Conservation (phyloP, 164 flowering plant species). For the Stephania japonica region DNA sequence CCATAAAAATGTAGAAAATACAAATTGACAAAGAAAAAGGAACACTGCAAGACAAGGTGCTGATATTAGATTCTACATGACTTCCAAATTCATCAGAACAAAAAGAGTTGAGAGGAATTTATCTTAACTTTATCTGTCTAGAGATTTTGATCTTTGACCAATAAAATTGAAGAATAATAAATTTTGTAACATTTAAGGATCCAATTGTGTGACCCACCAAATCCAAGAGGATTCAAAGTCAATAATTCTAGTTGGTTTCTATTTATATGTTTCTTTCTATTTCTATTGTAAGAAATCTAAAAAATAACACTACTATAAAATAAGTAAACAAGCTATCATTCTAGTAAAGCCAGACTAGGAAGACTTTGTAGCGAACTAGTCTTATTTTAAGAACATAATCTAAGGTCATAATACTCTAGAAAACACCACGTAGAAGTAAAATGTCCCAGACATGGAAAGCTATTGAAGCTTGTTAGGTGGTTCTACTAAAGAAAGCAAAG, state of each 20-base stretch:
- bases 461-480: not conserved
- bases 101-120: not conserved
- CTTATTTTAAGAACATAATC: no score
- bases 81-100: not conserved
- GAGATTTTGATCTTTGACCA: not conserved
- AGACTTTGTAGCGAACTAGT: no score
- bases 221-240: not conserved
- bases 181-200: no score
- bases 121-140: no score
- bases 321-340: no score
- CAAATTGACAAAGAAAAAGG: not conserved
- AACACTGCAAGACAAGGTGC: not conserved
- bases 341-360: no score
- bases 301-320: no score
- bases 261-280: no score
- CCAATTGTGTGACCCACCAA: not conserved
- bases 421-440: not conserved
- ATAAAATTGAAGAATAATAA: not conserved
- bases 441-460: not conserved
- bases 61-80: not conserved
- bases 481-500: not conserved
- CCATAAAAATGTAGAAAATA: not conserved
- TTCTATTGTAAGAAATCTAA: no score
- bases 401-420: not conserved
- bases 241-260: not conserved